These are phyloP conservation scores for Pestalotiopsis sp. DNA, from an alignment of 2,329 filamentous ascomycete genomes.

Conservation along the genomic window DNA sequence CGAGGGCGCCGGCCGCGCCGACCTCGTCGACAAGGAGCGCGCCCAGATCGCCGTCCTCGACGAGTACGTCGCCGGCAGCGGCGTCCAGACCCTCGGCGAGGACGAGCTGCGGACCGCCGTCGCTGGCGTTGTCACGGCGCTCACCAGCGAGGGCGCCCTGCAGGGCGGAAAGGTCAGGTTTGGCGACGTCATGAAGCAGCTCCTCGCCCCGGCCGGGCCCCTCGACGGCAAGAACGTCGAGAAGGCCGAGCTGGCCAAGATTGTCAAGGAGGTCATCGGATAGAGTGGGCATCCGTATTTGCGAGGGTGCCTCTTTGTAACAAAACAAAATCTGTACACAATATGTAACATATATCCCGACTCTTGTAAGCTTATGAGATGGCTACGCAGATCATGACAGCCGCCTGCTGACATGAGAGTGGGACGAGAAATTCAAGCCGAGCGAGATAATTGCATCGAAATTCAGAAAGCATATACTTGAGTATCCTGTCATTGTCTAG, in stretches of 20 bases:
- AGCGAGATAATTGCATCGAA: no score
- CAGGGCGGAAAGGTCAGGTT: constrained; percentile 46
- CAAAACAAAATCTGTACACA: background rate
- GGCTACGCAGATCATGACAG: background rate
- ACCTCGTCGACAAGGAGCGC: constrained; percentile 73
- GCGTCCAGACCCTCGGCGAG: constrained; percentile 59
- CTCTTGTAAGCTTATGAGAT: background rate
- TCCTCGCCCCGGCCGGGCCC: constrained; percentile 52
- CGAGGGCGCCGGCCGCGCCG: constrained; percentile 62
- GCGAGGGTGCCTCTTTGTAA: background rate
- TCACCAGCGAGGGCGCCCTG: constrained; percentile 48
- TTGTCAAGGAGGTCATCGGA: constrained; percentile 56
- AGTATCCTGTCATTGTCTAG: no score
- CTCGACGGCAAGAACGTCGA: constrained; percentile 69
- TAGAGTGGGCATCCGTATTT: background rate
- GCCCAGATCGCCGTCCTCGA: constrained; percentile 66
- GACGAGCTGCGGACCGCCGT: constrained; percentile 62
- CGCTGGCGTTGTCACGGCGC: constrained; percentile 50
- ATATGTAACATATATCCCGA: constrained; percentile 2
- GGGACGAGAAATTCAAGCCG: no score
- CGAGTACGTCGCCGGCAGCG: constrained; percentile 64
- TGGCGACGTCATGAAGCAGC: constrained; percentile 66
- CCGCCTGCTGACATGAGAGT: no score
- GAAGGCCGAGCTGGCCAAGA: constrained; percentile 59
- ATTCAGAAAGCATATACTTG: no score